Conservation (phyloP, 257 asterid species). For the Nicotiana paniculata region DNA sequence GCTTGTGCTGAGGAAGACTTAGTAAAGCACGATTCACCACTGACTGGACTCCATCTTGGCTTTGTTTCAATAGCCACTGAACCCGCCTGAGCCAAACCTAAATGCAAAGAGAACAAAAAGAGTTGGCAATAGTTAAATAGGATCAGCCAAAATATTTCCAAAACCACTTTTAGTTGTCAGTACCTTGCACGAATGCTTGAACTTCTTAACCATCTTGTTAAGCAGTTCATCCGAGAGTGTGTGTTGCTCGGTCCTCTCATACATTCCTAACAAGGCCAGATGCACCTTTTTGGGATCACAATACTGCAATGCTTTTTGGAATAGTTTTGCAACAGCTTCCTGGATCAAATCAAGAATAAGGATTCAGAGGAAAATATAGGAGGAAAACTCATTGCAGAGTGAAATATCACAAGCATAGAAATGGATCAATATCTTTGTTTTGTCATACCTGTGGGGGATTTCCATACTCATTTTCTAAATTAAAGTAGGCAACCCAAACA, state of each 20-base stretch:
- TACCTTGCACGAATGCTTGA: constrained; percentile 88
- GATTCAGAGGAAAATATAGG: not conserved
- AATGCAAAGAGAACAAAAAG: not conserved
- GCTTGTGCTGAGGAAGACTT: too few relatives aligned
- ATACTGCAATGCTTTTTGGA: constrained; percentile 76
- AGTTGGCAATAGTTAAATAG: not conserved
- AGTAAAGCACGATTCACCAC: constrained; percentile 41
- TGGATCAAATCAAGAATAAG: constrained; percentile 19
- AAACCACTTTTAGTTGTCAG: not conserved
- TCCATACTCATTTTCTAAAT: constrained; percentile 87
- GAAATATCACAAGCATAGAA: not conserved
- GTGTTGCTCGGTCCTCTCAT: constrained; percentile 71
- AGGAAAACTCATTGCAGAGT: not conserved
- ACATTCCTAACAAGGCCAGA: constrained; percentile 72
- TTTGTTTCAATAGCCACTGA: constrained; percentile 48
- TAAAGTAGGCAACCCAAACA: constrained; percentile 88
- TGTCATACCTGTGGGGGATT: constrained; percentile 79
- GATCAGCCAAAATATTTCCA: not conserved
- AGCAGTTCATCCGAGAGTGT: constrained; percentile 66
- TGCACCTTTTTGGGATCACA: constrained; percentile 87
- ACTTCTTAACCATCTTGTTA: constrained; percentile 71
- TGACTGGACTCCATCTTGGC: constrained; percentile 53
- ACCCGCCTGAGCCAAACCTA: constrained; percentile 82
- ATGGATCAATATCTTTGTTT: not conserved
- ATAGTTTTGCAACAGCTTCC: constrained; percentile 76